Percentiles rank a stretch among this genome's conserved stretches.
Evolutionary conservation across 1,139 yeast species (phyloP).

Genomic region (Scheffersomyces parashehatae): DNA sequence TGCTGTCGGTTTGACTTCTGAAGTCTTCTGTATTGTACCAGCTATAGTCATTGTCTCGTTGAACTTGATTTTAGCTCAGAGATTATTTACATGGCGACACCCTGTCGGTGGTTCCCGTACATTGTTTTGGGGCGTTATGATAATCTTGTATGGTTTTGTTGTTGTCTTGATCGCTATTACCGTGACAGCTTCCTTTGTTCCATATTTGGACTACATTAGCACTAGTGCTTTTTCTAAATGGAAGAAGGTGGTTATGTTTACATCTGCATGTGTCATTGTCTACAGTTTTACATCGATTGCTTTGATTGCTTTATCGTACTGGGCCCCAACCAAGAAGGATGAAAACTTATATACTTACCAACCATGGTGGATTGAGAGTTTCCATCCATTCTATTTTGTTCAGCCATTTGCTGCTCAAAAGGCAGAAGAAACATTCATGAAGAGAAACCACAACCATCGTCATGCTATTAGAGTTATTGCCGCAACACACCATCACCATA

Average conservation of each 20-base stretch:
- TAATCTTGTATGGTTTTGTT: slow-evolving; percentile 53
- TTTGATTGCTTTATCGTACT: slow-evolving; percentile 53
- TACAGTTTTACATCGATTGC: slow-evolving; percentile 57
- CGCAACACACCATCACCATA: slow-evolving; percentile 45
- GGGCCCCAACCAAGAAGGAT: slow-evolving; percentile 58
- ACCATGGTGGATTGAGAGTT: slow-evolving; percentile 79
- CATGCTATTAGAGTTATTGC: slow-evolving; percentile 54
- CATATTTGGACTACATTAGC: slow-evolving; percentile 59
- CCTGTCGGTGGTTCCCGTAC: slow-evolving; percentile 69
- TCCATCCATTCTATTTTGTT: slow-evolving; percentile 56
- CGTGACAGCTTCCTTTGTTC: slow-evolving; percentile 63
- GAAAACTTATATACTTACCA: slow-evolving; percentile 61
- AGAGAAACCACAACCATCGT: slow-evolving; percentile 48
- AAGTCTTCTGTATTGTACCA: slow-evolving; percentile 59
- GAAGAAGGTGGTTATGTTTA: slow-evolving; percentile 57
- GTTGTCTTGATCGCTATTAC: slow-evolving; percentile 65
- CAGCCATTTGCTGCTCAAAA: slow-evolving; percentile 45
- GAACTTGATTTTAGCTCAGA: slow-evolving; percentile 70
- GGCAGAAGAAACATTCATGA: slow-evolving; percentile 55
- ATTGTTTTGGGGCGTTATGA: slow-evolving; percentile 57
- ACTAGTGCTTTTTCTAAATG: slow-evolving; percentile 48
- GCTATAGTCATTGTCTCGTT: slow-evolving; percentile 56
- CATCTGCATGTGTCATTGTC: slow-evolving; percentile 56
- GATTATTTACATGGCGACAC: slow-evolving; percentile 81
- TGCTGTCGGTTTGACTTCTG: slow-evolving; percentile 58